Conservation (phyloP, 768 basidiomycete species). For the Leccinum obscurum region DNA sequence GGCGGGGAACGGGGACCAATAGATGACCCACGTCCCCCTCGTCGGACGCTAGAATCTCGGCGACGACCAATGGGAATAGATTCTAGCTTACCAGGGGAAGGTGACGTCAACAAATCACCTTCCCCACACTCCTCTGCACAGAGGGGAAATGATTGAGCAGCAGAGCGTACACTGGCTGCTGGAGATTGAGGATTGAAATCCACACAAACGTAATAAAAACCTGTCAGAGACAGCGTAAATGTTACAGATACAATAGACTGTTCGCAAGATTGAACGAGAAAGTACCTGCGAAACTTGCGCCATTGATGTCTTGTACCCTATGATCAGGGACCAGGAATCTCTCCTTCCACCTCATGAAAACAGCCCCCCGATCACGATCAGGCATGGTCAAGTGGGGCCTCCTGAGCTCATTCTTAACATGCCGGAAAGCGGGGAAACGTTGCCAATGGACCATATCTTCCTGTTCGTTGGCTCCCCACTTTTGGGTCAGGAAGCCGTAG, state of each 20-base stretch:
- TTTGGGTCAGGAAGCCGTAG: constrained; percentile 87
- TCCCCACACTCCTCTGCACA: constrained; percentile 30
- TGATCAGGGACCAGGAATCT: constrained; percentile 95
- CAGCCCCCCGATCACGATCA: constrained; percentile 73
- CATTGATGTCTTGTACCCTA: constrained; percentile 89
- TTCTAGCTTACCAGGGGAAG: constrained; percentile 38
- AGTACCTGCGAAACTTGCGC: constrained; percentile 92
- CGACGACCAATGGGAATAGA: constrained; percentile 38
- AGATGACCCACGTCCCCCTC: constrained; percentile 47
- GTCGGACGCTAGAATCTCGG: constrained; percentile 49
- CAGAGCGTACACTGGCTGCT: constrained; percentile 32
- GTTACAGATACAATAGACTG: background rate
- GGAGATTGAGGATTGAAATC: constrained; percentile 76
- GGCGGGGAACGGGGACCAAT: constrained; percentile 48
- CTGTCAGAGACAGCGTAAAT: constrained; percentile 37
- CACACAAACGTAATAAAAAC: constrained; percentile 94
- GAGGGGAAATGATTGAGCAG: constrained; percentile 38
- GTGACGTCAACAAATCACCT: constrained; percentile 29
- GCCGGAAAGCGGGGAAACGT: constrained; percentile 87
- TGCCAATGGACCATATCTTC: constrained; percentile 96
- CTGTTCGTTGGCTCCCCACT: constrained; percentile 88
- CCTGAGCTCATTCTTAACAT: constrained; percentile 77
- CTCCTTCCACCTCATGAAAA: constrained; percentile 98
- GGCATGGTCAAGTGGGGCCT: constrained; percentile 76
- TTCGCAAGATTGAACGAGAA: constrained; percentile 15